Evolutionary conservation across 495 filamentous ascomycete genomes (phyloP).

Genomic region (Penicillium waksmanii): DNA sequence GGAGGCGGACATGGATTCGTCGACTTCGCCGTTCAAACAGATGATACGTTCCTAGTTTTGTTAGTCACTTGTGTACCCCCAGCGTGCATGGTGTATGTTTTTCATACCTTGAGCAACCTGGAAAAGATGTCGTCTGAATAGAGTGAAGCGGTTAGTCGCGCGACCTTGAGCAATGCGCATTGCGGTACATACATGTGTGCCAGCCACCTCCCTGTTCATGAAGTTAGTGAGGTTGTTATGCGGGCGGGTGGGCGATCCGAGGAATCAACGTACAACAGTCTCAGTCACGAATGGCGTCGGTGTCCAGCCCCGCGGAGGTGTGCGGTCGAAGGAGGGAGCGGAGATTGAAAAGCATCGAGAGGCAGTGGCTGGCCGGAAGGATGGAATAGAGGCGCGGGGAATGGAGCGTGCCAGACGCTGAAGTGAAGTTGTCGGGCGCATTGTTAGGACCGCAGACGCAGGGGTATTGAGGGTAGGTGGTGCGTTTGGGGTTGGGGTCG

Average conservation of each 20-base stretch:
- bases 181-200: conserved; percentile 74
- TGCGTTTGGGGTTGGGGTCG: not conserved
- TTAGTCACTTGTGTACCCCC: not conserved
- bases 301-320: conserved; percentile 57
- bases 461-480: not conserved
- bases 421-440: conserved; percentile 28
- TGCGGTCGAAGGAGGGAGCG: conserved; percentile 39
- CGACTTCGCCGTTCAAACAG: conserved; percentile 89
- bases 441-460: conserved; percentile 22
- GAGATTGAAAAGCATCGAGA: conserved; percentile 40
- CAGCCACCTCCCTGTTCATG: conserved; percentile 76
- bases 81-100: not conserved
- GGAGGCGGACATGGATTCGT: conserved; percentile 84
- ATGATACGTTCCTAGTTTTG: conserved; percentile 83
- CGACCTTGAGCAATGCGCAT: not conserved
- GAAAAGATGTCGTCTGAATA: conserved; percentile 80
- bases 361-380: conserved; percentile 10
- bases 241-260: not conserved
- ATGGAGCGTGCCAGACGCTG: conserved; percentile 32
- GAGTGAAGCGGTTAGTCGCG: not conserved
- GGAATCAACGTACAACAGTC: conserved; percentile 68
- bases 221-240: not conserved
- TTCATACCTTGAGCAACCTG: conserved; percentile 68
- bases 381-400: conserved; percentile 12
- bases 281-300: conserved; percentile 78